Conservation (phyloP, 495 filamentous ascomycete species). For the Rhypophila decipiens region DNA sequence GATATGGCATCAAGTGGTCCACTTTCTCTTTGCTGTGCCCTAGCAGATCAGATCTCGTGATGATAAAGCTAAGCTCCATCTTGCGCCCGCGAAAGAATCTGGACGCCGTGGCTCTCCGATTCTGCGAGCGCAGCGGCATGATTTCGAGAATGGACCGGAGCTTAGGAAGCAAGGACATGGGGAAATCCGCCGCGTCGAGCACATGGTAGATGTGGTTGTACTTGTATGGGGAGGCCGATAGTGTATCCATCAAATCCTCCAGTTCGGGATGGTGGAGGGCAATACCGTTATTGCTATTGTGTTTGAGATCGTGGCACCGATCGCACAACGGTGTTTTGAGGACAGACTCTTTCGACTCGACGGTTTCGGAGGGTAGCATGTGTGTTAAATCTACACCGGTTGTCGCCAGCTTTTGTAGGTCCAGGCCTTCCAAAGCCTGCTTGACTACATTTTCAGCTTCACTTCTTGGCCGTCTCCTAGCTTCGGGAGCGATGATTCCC, state of each 20-base stretch:
- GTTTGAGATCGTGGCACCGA: conserved; percentile 73
- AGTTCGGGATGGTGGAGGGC: conserved; percentile 72
- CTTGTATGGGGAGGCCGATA: conserved; percentile 76
- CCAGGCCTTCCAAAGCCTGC: conserved; percentile 32
- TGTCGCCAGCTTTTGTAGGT: conserved; percentile 33
- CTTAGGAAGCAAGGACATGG: conserved; percentile 75
- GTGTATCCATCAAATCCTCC: conserved; percentile 69
- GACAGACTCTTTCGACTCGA: not conserved
- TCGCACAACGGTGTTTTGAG: conserved; percentile 59
- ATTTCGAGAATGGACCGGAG: conserved; percentile 48
- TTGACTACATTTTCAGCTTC: conserved; percentile 33
- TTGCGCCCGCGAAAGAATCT: conserved; percentile 55
- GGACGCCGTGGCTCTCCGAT: conserved; percentile 61
- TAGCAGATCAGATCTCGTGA: conserved; percentile 82
- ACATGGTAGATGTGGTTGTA: conserved; percentile 93
- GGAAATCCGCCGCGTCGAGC: conserved; percentile 97
- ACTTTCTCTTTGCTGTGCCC: conserved; percentile 75
- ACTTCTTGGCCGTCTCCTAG: conserved; percentile 12
- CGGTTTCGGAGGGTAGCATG: conserved; percentile 12
- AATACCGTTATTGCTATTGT: conserved; percentile 63
- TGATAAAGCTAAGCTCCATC: conserved; percentile 76
- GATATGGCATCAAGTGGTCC: conserved; percentile 73
- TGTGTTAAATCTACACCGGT: conserved; percentile 35
- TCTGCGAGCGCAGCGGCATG: conserved; percentile 62
- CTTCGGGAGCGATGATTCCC: conserved; percentile 16